A percentile compares a stretch with the other conserved stretches of the same genome.
Evolutionary conservation across 768 basidiomycete species (phyloP).

Genomic region (Lactarius quietus): DNA sequence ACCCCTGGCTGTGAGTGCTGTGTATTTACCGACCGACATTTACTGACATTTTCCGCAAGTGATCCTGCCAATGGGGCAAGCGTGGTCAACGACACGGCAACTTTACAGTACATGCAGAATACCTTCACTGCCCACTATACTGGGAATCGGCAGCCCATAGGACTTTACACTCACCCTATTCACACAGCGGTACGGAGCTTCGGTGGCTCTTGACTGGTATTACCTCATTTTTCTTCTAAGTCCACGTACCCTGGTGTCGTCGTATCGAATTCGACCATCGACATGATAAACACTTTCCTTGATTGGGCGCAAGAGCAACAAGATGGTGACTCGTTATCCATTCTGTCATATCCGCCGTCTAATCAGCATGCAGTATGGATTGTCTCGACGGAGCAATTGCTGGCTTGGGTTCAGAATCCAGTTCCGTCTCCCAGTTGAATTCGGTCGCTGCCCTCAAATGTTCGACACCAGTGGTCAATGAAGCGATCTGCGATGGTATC

Average conservation of each 20-base stretch:
- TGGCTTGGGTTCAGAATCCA: constrained; percentile 72
- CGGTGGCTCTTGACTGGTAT: background rate
- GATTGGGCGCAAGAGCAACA: constrained; percentile 76
- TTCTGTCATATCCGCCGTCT: background rate
- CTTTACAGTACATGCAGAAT: constrained; percentile 65
- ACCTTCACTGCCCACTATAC: constrained; percentile 75
- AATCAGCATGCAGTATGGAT: constrained; percentile 54
- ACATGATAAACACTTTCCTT: constrained; percentile 75
- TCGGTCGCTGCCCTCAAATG: constrained; percentile 56
- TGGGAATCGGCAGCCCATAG: constrained; percentile 72
- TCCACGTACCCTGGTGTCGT: constrained; percentile 58
- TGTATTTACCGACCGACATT: background rate
- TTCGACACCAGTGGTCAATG: constrained; percentile 52
- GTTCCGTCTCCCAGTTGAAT: constrained; percentile 57
- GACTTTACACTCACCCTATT: constrained; percentile 79
- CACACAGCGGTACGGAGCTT: constrained; percentile 53
- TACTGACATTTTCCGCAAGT: constrained; percentile 6
- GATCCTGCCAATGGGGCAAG: constrained; percentile 53
- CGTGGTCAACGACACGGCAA: constrained; percentile 54
- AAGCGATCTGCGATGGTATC: constrained; percentile 75
- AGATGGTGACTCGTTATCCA: constrained; percentile 43
- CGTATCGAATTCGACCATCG: constrained; percentile 50
- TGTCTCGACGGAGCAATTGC: constrained; percentile 64
- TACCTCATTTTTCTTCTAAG: constrained; percentile 28
- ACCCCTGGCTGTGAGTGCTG: constrained; percentile 68